phyloP scores from a whole-genome alignment of 805 yeast species.

The Sungouiella thailandica region DNA sequence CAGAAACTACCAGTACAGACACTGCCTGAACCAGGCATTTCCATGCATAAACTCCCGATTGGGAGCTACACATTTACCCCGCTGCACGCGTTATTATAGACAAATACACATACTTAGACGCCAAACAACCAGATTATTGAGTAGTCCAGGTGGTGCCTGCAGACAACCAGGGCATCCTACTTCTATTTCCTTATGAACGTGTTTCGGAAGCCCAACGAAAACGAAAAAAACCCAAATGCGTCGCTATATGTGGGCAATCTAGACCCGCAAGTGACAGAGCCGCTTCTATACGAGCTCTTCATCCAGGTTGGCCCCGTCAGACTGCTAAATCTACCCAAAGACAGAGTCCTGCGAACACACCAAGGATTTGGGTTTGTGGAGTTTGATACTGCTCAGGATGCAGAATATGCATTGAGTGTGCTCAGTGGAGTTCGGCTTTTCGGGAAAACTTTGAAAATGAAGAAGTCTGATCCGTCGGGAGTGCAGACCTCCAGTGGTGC shows the following conservation, averaged over 20 bases:
- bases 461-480: slow-evolving; percentile 37
- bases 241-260: slow-evolving; percentile 80
- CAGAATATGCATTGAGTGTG: slow-evolving; percentile 61
- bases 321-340: slow-evolving; percentile 72
- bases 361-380: slow-evolving; percentile 91
- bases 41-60: too few relatives aligned
- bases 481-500: not conserved
- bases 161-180: too few relatives aligned
- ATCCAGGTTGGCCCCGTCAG: slow-evolving; percentile 79
- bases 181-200: slow-evolving; percentile 28
- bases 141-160: too few relatives aligned
- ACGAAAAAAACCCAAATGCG: slow-evolving; percentile 54
- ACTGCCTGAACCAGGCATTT: too few relatives aligned
- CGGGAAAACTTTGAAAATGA: slow-evolving; percentile 57
- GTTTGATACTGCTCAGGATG: slow-evolving; percentile 54
- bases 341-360: slow-evolving; percentile 60
- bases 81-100: too few relatives aligned
- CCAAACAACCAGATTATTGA: too few relatives aligned
- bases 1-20: too few relatives aligned
- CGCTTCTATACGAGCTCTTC: slow-evolving; percentile 72
- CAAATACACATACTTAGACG: too few relatives aligned
- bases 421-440: slow-evolving; percentile 57
- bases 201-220: slow-evolving; percentile 32
- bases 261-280: slow-evolving; percentile 69
- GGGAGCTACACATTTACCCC: too few relatives aligned